Percentiles rank a stretch among this genome's conserved stretches.
Conservation (phyloP, 345 rosid species). For the Lepidium africanum region DNA sequence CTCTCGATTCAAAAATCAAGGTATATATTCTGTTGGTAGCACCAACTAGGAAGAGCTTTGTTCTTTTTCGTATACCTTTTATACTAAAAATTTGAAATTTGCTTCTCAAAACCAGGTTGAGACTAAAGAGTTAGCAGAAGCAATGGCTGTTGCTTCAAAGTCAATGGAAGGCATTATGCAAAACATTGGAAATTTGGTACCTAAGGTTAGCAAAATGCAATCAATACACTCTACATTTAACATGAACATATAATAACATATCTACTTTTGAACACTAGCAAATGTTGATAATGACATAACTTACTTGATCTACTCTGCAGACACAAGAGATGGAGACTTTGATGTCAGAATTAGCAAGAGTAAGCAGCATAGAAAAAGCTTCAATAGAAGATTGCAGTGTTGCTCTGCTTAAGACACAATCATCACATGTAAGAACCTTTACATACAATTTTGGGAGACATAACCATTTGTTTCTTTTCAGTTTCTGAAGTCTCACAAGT, state of each 20-base stretch:
- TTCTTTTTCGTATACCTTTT: background rate
- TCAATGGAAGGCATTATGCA: constrained; percentile 50
- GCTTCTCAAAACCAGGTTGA: constrained; percentile 43
- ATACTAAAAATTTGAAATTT: background rate
- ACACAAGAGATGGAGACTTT: constrained; percentile 56
- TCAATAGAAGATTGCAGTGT: constrained; percentile 61
- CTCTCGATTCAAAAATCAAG: constrained; percentile 38
- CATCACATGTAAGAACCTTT: constrained; percentile 45
- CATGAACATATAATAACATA: background rate
- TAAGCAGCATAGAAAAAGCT: constrained; percentile 50
- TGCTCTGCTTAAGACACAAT: constrained; percentile 36
- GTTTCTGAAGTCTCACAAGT: background rate
- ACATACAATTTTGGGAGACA: background rate
- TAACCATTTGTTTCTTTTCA: background rate
- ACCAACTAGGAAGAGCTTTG: background rate
- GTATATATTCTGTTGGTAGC: constrained; percentile 31
- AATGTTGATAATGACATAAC: background rate
- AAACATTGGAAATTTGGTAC: constrained; percentile 38
- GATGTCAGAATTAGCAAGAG: constrained; percentile 67
- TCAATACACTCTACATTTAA: background rate
- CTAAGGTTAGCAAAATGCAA: constrained; percentile 40
- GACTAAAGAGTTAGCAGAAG: constrained; percentile 50
- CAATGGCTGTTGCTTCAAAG: constrained; percentile 45
- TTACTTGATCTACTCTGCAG: constrained; percentile 31
- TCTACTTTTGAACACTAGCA: background rate